These are phyloP conservation scores for Cladophialophora exuberans DNA, from an alignment of 2,329 filamentous ascomycete species.

Conservation along the genomic window DNA sequence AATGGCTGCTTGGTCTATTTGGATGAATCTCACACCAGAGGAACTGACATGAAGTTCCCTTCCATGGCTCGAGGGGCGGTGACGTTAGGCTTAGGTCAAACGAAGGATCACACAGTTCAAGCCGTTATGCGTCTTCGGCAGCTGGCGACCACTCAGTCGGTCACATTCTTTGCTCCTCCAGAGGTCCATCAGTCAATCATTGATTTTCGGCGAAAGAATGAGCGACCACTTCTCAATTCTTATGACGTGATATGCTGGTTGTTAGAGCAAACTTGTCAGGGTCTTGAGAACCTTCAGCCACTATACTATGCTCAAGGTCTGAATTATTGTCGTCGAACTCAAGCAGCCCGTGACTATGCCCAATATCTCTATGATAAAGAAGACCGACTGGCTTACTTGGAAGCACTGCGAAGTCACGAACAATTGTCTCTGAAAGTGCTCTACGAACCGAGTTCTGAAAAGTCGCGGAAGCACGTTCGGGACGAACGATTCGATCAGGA, in stretches of 20 bases:
- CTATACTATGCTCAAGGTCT: slow-evolving; percentile 66
- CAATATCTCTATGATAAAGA: not conserved
- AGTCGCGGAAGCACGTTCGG: not conserved
- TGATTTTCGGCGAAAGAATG: slow-evolving; percentile 27
- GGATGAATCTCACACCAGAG: slow-evolving; percentile 71
- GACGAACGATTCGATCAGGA: slow-evolving; percentile 25
- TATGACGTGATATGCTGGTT: slow-evolving; percentile 63
- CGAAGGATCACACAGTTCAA: slow-evolving; percentile 71
- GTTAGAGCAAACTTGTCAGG: slow-evolving; percentile 60
- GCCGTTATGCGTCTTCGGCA: slow-evolving; percentile 72
- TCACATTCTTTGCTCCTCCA: slow-evolving; percentile 61
- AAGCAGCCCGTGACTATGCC: slow-evolving; percentile 8
- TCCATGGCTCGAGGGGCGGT: slow-evolving; percentile 63
- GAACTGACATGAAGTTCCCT: slow-evolving; percentile 68
- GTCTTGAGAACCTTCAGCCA: slow-evolving; percentile 55
- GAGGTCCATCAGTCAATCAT: slow-evolving; percentile 63
- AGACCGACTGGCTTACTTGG: not conserved
- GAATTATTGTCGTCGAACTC: slow-evolving; percentile 50
- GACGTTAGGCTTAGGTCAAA: slow-evolving; percentile 66
- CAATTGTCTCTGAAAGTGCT: slow-evolving; percentile 55
- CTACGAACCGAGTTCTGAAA: slow-evolving; percentile 49
- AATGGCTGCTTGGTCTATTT: slow-evolving; percentile 67
- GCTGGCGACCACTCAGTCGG: slow-evolving; percentile 67
- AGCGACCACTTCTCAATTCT: slow-evolving; percentile 40
- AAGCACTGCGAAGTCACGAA: slow-evolving; percentile 59